Evolutionary conservation across 345 rosid species (phyloP).

Genomic region (Trapa incisa): DNA sequence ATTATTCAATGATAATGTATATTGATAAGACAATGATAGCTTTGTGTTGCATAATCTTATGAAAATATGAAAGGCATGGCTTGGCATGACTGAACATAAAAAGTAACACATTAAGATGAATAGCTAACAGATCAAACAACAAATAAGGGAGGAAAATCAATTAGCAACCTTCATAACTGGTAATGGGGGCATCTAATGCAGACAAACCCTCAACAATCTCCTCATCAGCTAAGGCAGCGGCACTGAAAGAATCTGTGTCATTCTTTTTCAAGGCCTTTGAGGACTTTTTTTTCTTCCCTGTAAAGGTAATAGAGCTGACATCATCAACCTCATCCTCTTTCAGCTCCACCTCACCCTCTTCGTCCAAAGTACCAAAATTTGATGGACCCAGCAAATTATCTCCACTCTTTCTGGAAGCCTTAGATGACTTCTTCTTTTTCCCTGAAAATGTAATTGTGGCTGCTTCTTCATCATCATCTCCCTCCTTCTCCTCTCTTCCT

Average conservation of each 20-base stretch:
- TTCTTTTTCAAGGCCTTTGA: constrained; percentile 36
- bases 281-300: constrained; percentile 75
- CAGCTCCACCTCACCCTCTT: constrained; percentile 14
- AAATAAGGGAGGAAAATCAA: constrained; percentile 21
- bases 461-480: constrained; percentile 20
- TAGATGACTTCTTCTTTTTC: constrained; percentile 27
- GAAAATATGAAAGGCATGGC: background rate
- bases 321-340: constrained; percentile 26
- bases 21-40: background rate
- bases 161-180: constrained; percentile 23
- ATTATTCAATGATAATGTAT: background rate
- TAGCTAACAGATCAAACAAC: constrained; percentile 28
- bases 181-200: constrained; percentile 15
- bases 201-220: constrained; percentile 30
- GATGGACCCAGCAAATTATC: constrained; percentile 1
- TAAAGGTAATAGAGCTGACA: constrained; percentile 26
- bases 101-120: too few relatives aligned
- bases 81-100: background rate
- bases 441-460: constrained; percentile 29
- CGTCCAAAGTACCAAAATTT: constrained; percentile 3
- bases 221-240: constrained; percentile 44
- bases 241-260: constrained; percentile 27
- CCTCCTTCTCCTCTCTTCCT: constrained; percentile 10
- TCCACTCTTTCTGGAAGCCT: constrained; percentile 7
- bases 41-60: background rate